Evolutionary conservation across 768 basidiomycete genomes (phyloP).

Genomic region (Mycena capillaripes): DNA sequence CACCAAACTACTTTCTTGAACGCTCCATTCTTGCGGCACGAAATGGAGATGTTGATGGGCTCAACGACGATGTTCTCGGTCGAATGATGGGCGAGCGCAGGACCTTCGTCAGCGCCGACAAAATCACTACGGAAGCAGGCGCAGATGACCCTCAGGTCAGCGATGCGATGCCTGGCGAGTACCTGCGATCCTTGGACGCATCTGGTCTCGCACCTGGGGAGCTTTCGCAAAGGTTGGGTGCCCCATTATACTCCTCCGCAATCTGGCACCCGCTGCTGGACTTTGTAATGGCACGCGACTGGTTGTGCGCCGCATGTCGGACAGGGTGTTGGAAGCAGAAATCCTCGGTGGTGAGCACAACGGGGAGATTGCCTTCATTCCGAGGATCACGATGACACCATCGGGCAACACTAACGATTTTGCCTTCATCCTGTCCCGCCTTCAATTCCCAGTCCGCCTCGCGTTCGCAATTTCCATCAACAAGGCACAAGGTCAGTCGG

Average conservation of each 20-base stretch:
- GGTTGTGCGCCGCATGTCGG: slow-evolving; percentile 3
- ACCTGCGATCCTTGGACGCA: slow-evolving; percentile 3
- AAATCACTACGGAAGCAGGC: background rate
- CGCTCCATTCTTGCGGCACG: background rate
- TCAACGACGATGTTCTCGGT: background rate
- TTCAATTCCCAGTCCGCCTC: slow-evolving; percentile 10
- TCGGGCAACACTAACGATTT: background rate
- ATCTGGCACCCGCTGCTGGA: background rate
- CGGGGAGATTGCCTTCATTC: slow-evolving; percentile 1
- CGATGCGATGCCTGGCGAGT: background rate
- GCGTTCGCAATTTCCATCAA: slow-evolving; percentile 8
- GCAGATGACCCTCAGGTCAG: background rate
- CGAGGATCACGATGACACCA: background rate
- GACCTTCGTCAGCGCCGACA: too few relatives aligned
- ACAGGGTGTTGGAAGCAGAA: background rate
- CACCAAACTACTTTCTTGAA: background rate
- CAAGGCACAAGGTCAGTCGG: slow-evolving; percentile 5
- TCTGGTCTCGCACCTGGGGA: slow-evolving; percentile 5
- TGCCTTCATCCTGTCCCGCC: background rate
- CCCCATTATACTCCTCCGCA: slow-evolving; percentile 2
- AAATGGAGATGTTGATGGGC: background rate
- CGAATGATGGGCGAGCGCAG: background rate
- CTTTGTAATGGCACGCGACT: slow-evolving; percentile 10
- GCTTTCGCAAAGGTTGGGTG: background rate
- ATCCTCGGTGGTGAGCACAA: slow-evolving; percentile 7